Conservation (phyloP, 2,329 filamentous ascomycete species). For the Ceratocystis harringtonii region DNA sequence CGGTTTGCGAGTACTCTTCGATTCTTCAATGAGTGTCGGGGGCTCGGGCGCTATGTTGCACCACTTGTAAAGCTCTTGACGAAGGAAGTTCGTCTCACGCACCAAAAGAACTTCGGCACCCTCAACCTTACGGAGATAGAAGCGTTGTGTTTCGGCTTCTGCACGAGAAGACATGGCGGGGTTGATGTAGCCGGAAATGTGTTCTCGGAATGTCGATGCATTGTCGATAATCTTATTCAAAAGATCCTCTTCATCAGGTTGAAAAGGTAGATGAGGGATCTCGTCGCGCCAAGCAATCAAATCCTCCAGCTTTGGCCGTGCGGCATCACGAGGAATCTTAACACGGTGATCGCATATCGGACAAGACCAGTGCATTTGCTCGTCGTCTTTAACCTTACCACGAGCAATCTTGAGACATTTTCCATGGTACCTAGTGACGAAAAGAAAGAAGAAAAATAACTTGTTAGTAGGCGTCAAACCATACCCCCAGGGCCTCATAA, state of each 20-base stretch:
- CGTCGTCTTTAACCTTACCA: slow-evolving; percentile 94
- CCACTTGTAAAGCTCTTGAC: slow-evolving; percentile 90
- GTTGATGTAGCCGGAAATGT: slow-evolving; percentile 66
- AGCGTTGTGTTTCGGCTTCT: slow-evolving; percentile 44
- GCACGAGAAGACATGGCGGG: slow-evolving; percentile 54
- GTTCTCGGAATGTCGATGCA: slow-evolving; percentile 69
- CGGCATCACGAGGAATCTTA: slow-evolving; percentile 90
- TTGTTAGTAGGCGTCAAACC: not conserved
- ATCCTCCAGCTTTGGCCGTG: slow-evolving; percentile 87
- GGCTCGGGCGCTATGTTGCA: slow-evolving; percentile 74
- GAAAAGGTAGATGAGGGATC: slow-evolving; percentile 68
- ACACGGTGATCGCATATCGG: slow-evolving; percentile 96
- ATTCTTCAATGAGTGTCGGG: slow-evolving; percentile 73
- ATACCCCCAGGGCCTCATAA: not conserved
- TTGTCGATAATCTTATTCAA: slow-evolving; percentile 75
- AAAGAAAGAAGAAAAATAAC: not conserved
- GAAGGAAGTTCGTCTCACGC: slow-evolving; percentile 94
- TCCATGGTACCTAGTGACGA: slow-evolving; percentile 66
- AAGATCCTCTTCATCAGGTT: slow-evolving; percentile 84
- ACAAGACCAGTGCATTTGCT: slow-evolving; percentile 72
- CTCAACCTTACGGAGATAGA: slow-evolving; percentile 93
- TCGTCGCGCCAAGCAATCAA: slow-evolving; percentile 73
- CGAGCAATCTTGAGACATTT: slow-evolving; percentile 96
- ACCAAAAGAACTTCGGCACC: slow-evolving; percentile 85
- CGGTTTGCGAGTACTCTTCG: slow-evolving; percentile 84